Conservation (phyloP, 75 land plant species). For the Ceratopteris richardii region DNA sequence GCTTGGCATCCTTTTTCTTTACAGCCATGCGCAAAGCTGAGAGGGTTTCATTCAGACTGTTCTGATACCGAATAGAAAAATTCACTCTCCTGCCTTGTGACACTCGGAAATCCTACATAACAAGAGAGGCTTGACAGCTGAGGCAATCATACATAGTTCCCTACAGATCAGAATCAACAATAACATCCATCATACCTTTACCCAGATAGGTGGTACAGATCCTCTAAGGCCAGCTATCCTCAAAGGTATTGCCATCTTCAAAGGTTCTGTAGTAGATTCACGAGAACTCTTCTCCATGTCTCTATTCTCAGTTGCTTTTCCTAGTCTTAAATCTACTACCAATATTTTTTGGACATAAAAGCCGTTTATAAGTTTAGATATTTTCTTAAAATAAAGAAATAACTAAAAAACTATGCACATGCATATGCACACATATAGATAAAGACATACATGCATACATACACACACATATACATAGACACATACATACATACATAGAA, state of each 20-base stretch:
- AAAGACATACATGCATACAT: too few relatives aligned
- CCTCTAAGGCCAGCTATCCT: slow-evolving; percentile 65
- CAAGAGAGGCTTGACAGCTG: not conserved
- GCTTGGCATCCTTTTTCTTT: slow-evolving; percentile 19
- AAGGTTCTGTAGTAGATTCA: slow-evolving; percentile 61
- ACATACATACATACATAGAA: too few relatives aligned
- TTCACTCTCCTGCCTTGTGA: slow-evolving; percentile 68
- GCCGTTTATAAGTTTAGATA: too few relatives aligned
- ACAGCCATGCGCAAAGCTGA: slow-evolving; percentile 37
- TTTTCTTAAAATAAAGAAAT: too few relatives aligned
- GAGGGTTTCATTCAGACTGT: slow-evolving; percentile 43
- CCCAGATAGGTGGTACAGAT: slow-evolving; percentile 79
- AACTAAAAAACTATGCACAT: too few relatives aligned
- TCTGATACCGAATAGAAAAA: slow-evolving; percentile 38
- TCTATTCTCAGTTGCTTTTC: slow-evolving; percentile 19
- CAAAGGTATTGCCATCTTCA: slow-evolving; percentile 70
- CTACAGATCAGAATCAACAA: not conserved
- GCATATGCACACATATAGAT: too few relatives aligned
- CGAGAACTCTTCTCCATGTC: slow-evolving; percentile 45
- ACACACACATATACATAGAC: too few relatives aligned
- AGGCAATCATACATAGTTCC: not conserved
- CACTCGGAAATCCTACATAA: slow-evolving; percentile 58
- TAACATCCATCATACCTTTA: slow-evolving; percentile 43
- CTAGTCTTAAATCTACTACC: not conserved
- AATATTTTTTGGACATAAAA: too few relatives aligned